phyloP scores from a whole-genome alignment of 116 monocot genomes.

The Posidonia oceanica region DNA sequence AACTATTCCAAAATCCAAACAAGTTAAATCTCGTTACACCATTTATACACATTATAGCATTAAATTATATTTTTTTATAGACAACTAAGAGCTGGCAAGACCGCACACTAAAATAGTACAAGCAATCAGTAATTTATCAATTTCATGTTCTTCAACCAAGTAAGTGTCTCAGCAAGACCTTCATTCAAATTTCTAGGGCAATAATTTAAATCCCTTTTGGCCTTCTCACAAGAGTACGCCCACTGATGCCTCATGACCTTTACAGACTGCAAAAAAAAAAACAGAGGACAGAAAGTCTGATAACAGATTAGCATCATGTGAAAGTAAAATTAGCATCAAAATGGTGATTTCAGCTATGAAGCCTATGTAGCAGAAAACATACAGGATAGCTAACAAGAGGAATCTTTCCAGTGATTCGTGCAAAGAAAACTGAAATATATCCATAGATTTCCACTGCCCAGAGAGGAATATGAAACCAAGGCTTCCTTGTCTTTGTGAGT shows the following conservation, averaged over 20 bases:
- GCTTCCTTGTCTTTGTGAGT: slow-evolving; percentile 58
- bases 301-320: neutral
- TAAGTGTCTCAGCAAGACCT: slow-evolving; percentile 63
- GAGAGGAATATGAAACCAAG: slow-evolving; percentile 69
- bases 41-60: too few species aligned
- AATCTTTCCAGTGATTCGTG: slow-evolving; percentile 67
- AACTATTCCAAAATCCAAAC: too few species aligned
- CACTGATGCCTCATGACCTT: slow-evolving; percentile 64
- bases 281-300: neutral
- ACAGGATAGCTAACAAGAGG: slow-evolving; percentile 92
- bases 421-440: slow-evolving; percentile 70
- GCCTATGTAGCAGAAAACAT: slow-evolving; percentile 7
- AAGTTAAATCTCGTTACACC: neutral
- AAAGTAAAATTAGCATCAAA: neutral
- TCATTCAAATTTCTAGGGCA: slow-evolving; percentile 78
- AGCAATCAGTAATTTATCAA: slow-evolving; percentile 46
- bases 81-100: neutral
- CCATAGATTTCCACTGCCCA: slow-evolving; percentile 70
- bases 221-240: slow-evolving; percentile 94
- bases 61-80: too few species aligned
- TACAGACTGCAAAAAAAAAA: slow-evolving; percentile 34
- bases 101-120: neutral
- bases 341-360: too few species aligned
- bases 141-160: slow-evolving; percentile 56
- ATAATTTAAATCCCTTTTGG: slow-evolving; percentile 61